These are phyloP conservation scores for Nemophila menziesii DNA, from an alignment of 257 asterid species.

Conservation along the genomic window DNA sequence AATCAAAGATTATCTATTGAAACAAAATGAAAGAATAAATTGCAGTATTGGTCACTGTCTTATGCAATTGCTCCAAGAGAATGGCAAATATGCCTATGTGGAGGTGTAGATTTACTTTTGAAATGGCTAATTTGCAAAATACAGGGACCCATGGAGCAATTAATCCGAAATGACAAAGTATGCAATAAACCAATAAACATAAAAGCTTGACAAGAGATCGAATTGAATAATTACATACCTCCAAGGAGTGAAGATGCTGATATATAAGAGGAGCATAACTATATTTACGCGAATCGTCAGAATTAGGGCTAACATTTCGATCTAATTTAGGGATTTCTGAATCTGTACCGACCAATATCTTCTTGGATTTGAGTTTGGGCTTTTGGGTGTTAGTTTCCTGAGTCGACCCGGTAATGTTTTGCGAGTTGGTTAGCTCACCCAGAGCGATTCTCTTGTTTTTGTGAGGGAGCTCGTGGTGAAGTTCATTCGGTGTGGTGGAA, in stretches of 20 bases:
- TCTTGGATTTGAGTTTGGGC: conserved; percentile 7
- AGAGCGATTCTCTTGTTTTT: conserved; percentile 45
- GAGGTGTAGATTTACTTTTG: no score
- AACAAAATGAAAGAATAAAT: no score
- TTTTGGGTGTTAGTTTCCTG: conserved; percentile 15
- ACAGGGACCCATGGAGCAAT: no score
- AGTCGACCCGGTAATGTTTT: conserved; percentile 8
- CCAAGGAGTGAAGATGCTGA: conserved; percentile 56
- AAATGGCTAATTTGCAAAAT: no score
- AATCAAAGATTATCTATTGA: no score
- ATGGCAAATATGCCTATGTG: no score
- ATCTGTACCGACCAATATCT: neutral
- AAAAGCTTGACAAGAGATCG: neutral
- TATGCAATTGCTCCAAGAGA: no score
- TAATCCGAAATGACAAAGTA: neutral
- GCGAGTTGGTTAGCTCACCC: conserved; percentile 53
- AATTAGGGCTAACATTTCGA: conserved; percentile 25
- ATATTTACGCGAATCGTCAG: conserved; percentile 19
- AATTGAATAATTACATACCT: conserved; percentile 28
- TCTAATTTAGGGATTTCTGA: conserved; percentile 1
- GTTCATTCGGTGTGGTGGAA: conserved; percentile 13
- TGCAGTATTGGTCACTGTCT: no score
- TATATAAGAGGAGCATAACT: conserved; percentile 45
- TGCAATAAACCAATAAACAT: neutral
- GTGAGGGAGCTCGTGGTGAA: conserved; percentile 16